Evolutionary conservation across 208 protist genomes (phyloP).

Genomic region (Porcisia deanei): DNA sequence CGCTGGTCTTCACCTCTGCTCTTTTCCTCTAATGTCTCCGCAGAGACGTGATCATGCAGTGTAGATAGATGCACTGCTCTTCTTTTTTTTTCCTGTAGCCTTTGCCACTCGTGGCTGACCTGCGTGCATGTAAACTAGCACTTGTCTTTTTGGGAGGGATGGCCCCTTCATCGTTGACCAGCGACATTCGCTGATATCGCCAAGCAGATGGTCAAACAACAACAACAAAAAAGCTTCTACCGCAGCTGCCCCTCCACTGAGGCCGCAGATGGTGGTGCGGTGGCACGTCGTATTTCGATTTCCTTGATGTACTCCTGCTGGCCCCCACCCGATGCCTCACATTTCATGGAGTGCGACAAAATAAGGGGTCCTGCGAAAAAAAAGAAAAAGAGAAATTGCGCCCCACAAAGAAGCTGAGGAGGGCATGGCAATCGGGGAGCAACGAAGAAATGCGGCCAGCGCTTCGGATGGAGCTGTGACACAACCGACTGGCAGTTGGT

Average conservation of each 20-base stretch:
- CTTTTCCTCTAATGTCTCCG: too few relatives aligned
- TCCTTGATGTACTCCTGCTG: neutral
- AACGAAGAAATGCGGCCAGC: too few relatives aligned
- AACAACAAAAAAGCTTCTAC: neutral
- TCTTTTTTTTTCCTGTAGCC: neutral
- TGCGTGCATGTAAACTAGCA: neutral
- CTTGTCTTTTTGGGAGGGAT: neutral
- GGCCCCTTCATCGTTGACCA: too few relatives aligned
- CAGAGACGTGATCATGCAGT: too few relatives aligned
- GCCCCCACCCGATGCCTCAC: neutral
- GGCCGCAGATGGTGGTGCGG: neutral
- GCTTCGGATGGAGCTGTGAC: too few relatives aligned
- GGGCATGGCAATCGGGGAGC: too few relatives aligned
- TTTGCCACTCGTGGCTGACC: neutral
- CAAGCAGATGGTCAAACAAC: neutral
- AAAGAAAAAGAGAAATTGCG: neutral
- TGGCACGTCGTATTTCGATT: neutral
- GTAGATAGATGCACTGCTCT: neutral
- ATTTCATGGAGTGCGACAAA: neutral
- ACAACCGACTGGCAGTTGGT: neutral
- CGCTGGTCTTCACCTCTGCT: too few relatives aligned
- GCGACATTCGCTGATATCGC: neutral
- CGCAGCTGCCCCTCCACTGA: too few relatives aligned
- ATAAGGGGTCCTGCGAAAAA: neutral
- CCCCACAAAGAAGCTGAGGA: too few relatives aligned